Evolutionary conservation across 1,139 yeast species (phyloP).

Genomic region (Saccharomyces hybrid): DNA sequence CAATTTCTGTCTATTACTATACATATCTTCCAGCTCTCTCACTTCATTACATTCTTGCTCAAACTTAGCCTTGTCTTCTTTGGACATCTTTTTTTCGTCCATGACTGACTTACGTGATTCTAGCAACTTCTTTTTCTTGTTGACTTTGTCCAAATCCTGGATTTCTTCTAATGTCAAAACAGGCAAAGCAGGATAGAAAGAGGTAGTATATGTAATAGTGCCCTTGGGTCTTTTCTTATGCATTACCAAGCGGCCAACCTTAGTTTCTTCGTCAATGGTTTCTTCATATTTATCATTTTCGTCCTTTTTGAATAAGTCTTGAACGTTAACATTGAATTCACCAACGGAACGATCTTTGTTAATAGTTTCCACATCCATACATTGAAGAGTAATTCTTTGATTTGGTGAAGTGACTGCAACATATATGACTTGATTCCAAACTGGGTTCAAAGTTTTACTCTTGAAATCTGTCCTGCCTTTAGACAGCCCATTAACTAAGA

Average conservation of each 20-base stretch:
- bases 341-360: conserved; percentile 85
- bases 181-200: conserved; percentile 77
- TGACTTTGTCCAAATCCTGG: conserved; percentile 45
- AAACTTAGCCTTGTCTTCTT: conserved; percentile 21
- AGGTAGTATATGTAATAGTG: conserved; percentile 56
- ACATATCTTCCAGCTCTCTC: conserved; percentile 36
- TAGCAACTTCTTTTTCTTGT: conserved; percentile 32
- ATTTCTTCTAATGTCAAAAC: conserved; percentile 70
- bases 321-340: conserved; percentile 59
- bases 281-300: conserved; percentile 59
- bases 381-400: conserved; percentile 77
- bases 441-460: conserved; percentile 66
- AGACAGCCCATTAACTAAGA: conserved; percentile 68
- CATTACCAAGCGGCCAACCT: conserved; percentile 50
- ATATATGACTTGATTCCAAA: conserved; percentile 78
- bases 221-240: conserved; percentile 76
- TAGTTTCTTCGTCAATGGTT: conserved; percentile 47
- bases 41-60: conserved; percentile 32
- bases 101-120: conserved; percentile 27
- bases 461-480: conserved; percentile 71
- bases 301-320: conserved; percentile 55
- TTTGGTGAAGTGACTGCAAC: conserved; percentile 73
- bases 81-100: conserved; percentile 26
- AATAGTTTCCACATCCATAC: conserved; percentile 77
- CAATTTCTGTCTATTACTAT: conserved; percentile 46